Conservation (phyloP, 1,139 yeast species). For the Candida sanyaensis region DNA sequence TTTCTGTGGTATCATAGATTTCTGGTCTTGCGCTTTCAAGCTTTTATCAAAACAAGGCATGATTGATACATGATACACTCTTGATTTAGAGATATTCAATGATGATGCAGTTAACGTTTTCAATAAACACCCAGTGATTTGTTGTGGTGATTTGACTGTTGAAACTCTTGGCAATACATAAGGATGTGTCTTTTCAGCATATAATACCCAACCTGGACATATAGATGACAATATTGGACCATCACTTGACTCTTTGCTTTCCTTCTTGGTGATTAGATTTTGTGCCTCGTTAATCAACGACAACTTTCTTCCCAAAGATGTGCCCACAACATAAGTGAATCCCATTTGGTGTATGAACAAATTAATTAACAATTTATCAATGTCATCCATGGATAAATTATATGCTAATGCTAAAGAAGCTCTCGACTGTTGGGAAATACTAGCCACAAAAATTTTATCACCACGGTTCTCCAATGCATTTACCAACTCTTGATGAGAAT, state of each 20-base stretch:
- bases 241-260: slow-evolving; percentile 6
- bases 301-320: slow-evolving; percentile 76
- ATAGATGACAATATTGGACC: slow-evolving; percentile 63
- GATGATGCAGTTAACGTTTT: slow-evolving; percentile 57
- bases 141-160: slow-evolving; percentile 86
- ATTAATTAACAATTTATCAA: slow-evolving; percentile 62
- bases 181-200: slow-evolving; percentile 95
- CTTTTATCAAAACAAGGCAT: slow-evolving; percentile 99
- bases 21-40: slow-evolving; percentile 92
- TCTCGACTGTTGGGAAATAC: slow-evolving; percentile 85
- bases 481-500: slow-evolving; percentile 78
- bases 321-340: slow-evolving; percentile 77
- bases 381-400: slow-evolving; percentile 48
- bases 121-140: slow-evolving; percentile 79
- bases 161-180: slow-evolving; percentile 65
- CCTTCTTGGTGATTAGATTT: slow-evolving; percentile 34
- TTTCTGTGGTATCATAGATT: slow-evolving; percentile 22
- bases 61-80: slow-evolving; percentile 75
- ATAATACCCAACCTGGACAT: slow-evolving; percentile 97
- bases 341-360: slow-evolving; percentile 64
- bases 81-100: slow-evolving; percentile 28
- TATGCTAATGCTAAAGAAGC: slow-evolving; percentile 79
- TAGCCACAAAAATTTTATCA: slow-evolving; percentile 59
- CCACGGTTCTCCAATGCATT: slow-evolving; percentile 49
- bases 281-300: slow-evolving; percentile 63